Percentiles rank a stretch among this genome's conserved stretches.
These are phyloP conservation scores for Fusarium humuli DNA, from an alignment of 2,329 filamentous ascomycete species.

Conservation along the genomic window DNA sequence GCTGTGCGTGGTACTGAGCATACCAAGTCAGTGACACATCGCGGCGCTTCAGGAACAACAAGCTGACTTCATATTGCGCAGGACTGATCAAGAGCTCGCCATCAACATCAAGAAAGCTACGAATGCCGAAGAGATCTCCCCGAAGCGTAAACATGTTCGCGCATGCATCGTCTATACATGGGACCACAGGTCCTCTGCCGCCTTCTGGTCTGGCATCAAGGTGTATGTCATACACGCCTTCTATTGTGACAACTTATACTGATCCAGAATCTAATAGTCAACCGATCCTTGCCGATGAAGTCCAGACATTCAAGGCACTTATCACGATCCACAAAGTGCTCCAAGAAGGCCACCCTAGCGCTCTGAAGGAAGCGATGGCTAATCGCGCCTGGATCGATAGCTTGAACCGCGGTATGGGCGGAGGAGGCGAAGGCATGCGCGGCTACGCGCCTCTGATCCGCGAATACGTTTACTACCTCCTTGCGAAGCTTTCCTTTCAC, in stretches of 20 bases:
- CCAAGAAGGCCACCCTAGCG: slow-evolving; percentile 92
- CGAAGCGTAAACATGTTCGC: slow-evolving; percentile 92
- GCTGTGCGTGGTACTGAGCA: slow-evolving; percentile 52
- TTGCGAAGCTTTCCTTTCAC: slow-evolving; percentile 96
- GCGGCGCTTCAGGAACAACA: slow-evolving; percentile 6
- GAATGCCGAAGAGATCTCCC: slow-evolving; percentile 74
- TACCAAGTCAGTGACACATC: slow-evolving; percentile 50
- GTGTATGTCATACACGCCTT: slow-evolving; percentile 72
- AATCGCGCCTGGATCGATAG: slow-evolving; percentile 94
- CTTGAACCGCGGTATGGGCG: slow-evolving; percentile 82
- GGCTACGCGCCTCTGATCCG: slow-evolving; percentile 93
- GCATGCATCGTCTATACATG: slow-evolving; percentile 98
- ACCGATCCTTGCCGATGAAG: slow-evolving; percentile 97
- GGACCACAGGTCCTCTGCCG: slow-evolving; percentile 95
- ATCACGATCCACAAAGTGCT: slow-evolving; percentile 98
- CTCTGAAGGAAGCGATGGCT: slow-evolving; percentile 87
- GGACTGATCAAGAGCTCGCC: slow-evolving; percentile 75
- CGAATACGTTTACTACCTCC: slow-evolving; percentile 95
- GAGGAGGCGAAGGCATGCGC: slow-evolving; percentile 85
- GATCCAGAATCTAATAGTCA: slow-evolving; percentile 68
- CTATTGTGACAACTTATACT: slow-evolving; percentile 16
- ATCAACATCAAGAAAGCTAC: slow-evolving; percentile 79
- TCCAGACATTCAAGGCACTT: slow-evolving; percentile 98
- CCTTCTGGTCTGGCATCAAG: slow-evolving; percentile 99
- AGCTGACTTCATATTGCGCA: slow-evolving; percentile 49